Base-by-base conservation (phyloP, 2,329 filamentous ascomycete genomes). In the Penicillium polonicum region DNA sequence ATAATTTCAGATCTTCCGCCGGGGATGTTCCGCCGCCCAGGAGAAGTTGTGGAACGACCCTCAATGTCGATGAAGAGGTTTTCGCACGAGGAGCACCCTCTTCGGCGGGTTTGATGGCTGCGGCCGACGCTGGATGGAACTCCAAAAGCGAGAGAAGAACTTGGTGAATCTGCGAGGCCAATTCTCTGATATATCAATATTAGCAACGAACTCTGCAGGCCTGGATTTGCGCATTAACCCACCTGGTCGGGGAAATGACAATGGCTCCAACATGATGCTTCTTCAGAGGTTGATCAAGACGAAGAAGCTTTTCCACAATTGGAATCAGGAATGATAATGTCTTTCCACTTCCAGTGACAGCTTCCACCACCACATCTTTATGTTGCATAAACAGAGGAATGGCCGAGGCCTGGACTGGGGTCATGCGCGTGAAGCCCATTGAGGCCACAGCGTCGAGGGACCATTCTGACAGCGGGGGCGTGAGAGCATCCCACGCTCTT, bases 331-430 rank as follows among this genome's bases (percentile, higher is more conserved):
- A 99, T 1, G 91, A 85, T 31, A 96, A 80, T 0, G 92, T 96
- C 77, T 97, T 96, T 59, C 92, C 92, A 73, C 90, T 94, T 13
- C 92, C 92, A 2, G 92, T 96, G 4, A 96, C 92, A 33, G 91
- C 91, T 79, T 96, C 91, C 6, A 96, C 92, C 1, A 96, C 92
- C 5, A 96, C 90, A 74, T 96, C 92, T 70, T 95, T 96, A 73
- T 96, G 90, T 51, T 86, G 88, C 77, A 92, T 87, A 72, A 96
- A 94, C 51, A 96, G 84, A 13, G 92, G 91, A 64, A 97, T 89
- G 5, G 91, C 89, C 58, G 91, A 93, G 44, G 92, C 91, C 77
- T 97, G 93, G n/a, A 97, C 92, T 1, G 93, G 93, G 4, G 92
- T 97, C 83, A 94, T 92, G 72, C 89, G 88, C 62, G 82, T 79